Evolutionary conservation across 23 red algal species (phyloP), one percentile per base, ranked within the genome.

Genomic region (Cyanidioschyzon merolae): DNA sequence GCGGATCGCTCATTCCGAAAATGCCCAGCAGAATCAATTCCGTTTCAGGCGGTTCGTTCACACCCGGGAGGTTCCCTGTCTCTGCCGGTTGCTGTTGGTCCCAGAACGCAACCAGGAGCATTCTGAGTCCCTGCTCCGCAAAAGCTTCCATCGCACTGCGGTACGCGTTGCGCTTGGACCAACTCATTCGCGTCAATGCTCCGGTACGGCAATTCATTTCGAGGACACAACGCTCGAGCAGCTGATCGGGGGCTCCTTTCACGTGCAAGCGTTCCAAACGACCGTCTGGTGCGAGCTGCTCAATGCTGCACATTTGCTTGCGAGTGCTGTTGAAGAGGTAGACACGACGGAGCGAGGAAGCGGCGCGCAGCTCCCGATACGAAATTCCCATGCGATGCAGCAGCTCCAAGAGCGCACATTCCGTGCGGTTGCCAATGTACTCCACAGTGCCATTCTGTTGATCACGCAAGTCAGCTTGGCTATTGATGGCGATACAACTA

Each of bases 201-300:
- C 58, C 35, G 1, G 82, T 83, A 74, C 85, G 83, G 27, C 76
- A 25, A 24, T 67, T 39, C 15, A 95, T 77, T 79, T 83, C 50
- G 1, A 58, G 37, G 12, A 76, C 67, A 39, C 86, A 86, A 15
- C 68, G 76, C 17, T 38, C 39, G 37, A 86, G 37, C 30, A 95
- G 39, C 34, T 89, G 37, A 32, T 95, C 90, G n/a, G 90, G 86
- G 57, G 90, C 90, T 25, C 90, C 90, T 68, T 95, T 95, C 1
- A 68, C 79, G 32, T 89, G 76, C 37, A 95, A 34, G 50, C 77
- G 35, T 29, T 78, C 50, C 24, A 86, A 59, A 32, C 34, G 76
- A 25, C 57, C 81, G 32, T 71, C 40, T 27, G 80, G 1, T 1
- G 50, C 36, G 36, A 80, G 67, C 12, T 50, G 29, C 39, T 59